Base-by-base conservation (phyloP, 169 alveolate genomes). In the Eimeria acervulina region DNA sequence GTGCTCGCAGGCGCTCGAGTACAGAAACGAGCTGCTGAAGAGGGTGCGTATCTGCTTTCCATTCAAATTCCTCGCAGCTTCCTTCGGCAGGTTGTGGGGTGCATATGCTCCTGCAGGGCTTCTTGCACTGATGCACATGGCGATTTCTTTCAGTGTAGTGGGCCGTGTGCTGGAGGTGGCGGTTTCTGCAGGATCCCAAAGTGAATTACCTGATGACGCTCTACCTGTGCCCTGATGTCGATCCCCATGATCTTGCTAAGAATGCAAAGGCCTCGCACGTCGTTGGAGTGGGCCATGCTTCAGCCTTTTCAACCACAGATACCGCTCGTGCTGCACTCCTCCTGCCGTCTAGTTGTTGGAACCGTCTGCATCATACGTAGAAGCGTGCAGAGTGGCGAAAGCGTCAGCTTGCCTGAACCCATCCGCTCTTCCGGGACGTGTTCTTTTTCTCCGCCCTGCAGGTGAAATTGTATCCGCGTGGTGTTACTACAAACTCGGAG, bases 401-500 rank as follows among this genome's bases (percentile, higher is more conserved):
- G 33, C 17, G n/a, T 36, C 7, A 36, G 52, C 51, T 36, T 38
- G 17, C 31, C 81, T 13, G 81, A 38, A 38, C 31, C 36, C 81
- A 1, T 31, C 2, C 0, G 47, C 10, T 12, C 8, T 12, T 36
- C 38, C 23, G 76, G 81, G 28, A 0, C 36, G 52, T 51, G 15
- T 72, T 36, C 31, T 31, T 26, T 12, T 72, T 13, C 83, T 36
- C 33, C 21, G 51, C 21, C 28, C 0, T 28, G 61, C 95, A 89
- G 95, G 95, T 96, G 72, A 96, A 96, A 66, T 47, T 96, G 74
- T 96, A 96, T 52, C 97, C 97, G 7, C 88, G 93, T 26, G 97
- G 97, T 40, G 97, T 96, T 59, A 96, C 97, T 15, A 96, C 97
- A 23, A 95, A 95, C 87, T 88, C 96, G 1, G 96, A 96, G 31